Base-by-base conservation (phyloP, 768 basidiomycete species). In the Hortiboletus flavorubellus region DNA sequence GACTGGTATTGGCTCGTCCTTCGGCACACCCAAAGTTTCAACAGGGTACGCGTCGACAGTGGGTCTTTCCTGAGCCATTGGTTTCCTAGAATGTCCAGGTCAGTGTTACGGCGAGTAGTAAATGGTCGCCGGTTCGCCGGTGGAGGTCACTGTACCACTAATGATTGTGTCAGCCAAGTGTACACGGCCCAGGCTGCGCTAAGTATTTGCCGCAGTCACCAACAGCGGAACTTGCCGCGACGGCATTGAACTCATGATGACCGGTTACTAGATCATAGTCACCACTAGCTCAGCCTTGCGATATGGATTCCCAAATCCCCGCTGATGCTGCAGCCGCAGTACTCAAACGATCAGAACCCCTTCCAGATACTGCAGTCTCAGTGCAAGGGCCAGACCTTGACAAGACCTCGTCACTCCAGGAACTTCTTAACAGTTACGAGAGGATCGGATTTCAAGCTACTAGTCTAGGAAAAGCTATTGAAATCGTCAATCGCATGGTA, bases 381-480 rank as follows among this genome's bases (percentile, higher is more conserved):
- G 91, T 98, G 18, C 75, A 85, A 67, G 97, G 97, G 0, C 97
- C 97, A 11, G 80, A 95, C 70, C 90, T 98, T 62, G 88, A 91
- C 58, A 68, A 80, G n/a, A 71, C 77, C 1, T 66, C 83, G 21
- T 83, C 84, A 45, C 75, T 99, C 29, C 76, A 86, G 42, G 75
- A 80, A 35, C 80, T 99, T 59, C 72, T 99, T 38, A 68, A 75
- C 35, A 86, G 82, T 64, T 99, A 97, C 74, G 85, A 90, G 66
- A 82, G 86, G 34, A 97, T 98, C 49, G 97, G 97, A 18, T 99
- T 98, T 68, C 97, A 99, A 71, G 97, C 97, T n/a, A 95, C 86
- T 50, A 93, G 91, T 54, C 75, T 99, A 2, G 90, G 90, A 3
- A 83, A 79, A 61, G 96, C 95, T 2, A 91, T 98, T 42, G 81